These are phyloP conservation scores for Hygrophila difformis DNA, from an alignment of 257 asterid species.

Conservation along the genomic window DNA sequence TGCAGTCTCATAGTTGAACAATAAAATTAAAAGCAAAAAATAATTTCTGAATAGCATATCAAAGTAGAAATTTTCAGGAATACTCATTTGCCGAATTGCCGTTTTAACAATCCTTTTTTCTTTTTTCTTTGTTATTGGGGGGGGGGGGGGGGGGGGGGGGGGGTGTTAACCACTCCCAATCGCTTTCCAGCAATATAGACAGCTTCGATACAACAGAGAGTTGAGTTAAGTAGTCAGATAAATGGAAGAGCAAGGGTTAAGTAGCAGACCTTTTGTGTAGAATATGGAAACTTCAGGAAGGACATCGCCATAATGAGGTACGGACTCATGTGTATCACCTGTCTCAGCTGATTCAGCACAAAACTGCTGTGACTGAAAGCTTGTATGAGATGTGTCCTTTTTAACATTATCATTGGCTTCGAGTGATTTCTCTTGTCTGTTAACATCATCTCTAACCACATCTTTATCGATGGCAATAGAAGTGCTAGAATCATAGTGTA, in stretches of 20 bases:
- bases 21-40: too few relatives aligned
- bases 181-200: too few relatives aligned
- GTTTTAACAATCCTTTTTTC: too few relatives aligned
- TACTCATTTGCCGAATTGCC: too few relatives aligned
- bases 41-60: too few relatives aligned
- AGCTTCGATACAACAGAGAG: too few relatives aligned
- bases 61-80: too few relatives aligned
- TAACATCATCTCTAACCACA: slow-evolving; percentile 14
- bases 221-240: slow-evolving; percentile 8
- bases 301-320: slow-evolving; percentile 24
- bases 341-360: slow-evolving; percentile 25
- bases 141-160: too few relatives aligned
- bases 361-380: slow-evolving; percentile 24
- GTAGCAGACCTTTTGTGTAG: slow-evolving; percentile 45
- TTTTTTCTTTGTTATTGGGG: too few relatives aligned
- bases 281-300: slow-evolving; percentile 54
- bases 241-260: slow-evolving; percentile 2
- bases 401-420: slow-evolving; percentile 27
- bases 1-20: too few relatives aligned
- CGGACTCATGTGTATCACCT: slow-evolving; percentile 28
- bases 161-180: too few relatives aligned
- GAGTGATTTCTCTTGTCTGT: slow-evolving; percentile 20
- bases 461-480: slow-evolving; percentile 61
- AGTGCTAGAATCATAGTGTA: slow-evolving; percentile 37
- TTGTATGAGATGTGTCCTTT: slow-evolving; percentile 25